Evolutionary conservation across 2,329 filamentous ascomycete species (phyloP), one percentile per base, ranked within the genome.

Genomic region (Sclerotinia subarctica): DNA sequence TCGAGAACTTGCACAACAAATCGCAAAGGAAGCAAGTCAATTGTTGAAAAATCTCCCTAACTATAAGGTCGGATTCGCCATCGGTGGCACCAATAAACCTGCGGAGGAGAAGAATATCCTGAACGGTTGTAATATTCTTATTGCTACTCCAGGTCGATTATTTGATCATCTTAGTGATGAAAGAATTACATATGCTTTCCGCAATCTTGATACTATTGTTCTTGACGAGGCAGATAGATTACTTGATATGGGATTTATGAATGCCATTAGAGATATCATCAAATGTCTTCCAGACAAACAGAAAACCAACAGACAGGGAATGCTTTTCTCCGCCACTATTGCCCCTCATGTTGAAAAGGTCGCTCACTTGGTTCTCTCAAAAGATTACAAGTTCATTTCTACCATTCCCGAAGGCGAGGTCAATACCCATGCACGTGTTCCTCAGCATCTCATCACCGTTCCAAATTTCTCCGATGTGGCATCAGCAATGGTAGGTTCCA

Each of bases 211-310:
- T 78, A 96, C 95, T 73, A 85, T 99, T 57, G 93, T 98, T 72
- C 89, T 99, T 58, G 95, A 99, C 74, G 95, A 99, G 84, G 95
- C 95, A 75, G 95, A 99, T 80, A 92, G 95, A 74, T 97, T 99
- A 92, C 86, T 99, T 77, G 95, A 99, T 82, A 95, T 96, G 83
- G 95, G 91, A 2, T 94, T 94, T 75, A 83, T 89, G 68, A 82
- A 82, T 47, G 89, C 88, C 67, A 84, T 94, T 63, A 79, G 83
- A 62, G 78, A 85, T 1, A 92, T 94, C 67, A 80, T 87, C 67
- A 69, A 77, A 0, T 76, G 80, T 54, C 84, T 97, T 13, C 94
- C 94, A 3, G 80, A 84, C 58, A 84, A 85, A 8, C 74, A 78
- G 0, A 79, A 88, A 64, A 86, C 89, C 69, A 84, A 90, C 66